Evolutionary conservation across 2,329 filamentous ascomycete species (phyloP).

Genomic region (Nigrospora sphaerica): DNA sequence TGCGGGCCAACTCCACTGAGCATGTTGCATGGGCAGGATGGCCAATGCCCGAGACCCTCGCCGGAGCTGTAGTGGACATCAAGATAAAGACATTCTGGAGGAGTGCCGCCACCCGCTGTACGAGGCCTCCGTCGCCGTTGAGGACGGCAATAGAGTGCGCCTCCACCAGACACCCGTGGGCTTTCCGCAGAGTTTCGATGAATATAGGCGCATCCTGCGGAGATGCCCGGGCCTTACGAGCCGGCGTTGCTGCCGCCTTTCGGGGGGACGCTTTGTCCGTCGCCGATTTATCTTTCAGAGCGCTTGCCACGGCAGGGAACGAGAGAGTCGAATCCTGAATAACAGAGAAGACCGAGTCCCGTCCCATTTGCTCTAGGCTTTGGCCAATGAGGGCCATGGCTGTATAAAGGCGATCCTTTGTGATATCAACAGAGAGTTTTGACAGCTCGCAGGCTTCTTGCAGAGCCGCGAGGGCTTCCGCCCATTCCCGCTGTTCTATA

Average conservation of each 20-base stretch:
- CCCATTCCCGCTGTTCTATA: slow-evolving; percentile 46
- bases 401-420: slow-evolving; percentile 51
- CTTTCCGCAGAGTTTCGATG: slow-evolving; percentile 53
- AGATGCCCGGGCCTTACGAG: slow-evolving; percentile 19
- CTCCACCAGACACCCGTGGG: slow-evolving; percentile 58
- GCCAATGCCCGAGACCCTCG: slow-evolving; percentile 35
- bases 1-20: slow-evolving; percentile 63
- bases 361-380: slow-evolving; percentile 65
- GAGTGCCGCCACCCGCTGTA: slow-evolving; percentile 57
- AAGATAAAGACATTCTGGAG: slow-evolving; percentile 60
- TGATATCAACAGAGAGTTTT: slow-evolving; percentile 30
- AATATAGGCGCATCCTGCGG: slow-evolving; percentile 35
- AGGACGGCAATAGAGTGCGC: slow-evolving; percentile 52
- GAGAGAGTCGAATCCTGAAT: slow-evolving; percentile 90
- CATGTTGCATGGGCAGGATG: slow-evolving; percentile 54
- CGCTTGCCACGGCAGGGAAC: slow-evolving; percentile 59
- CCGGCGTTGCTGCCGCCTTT: slow-evolving; percentile 24
- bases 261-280: slow-evolving; percentile 26
- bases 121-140: slow-evolving; percentile 47
- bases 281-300: slow-evolving; percentile 28
- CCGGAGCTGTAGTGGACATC: slow-evolving; percentile 52
- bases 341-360: slow-evolving; percentile 80
- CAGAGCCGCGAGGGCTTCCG: slow-evolving; percentile 49
- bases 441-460: slow-evolving; percentile 38
- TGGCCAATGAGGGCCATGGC: slow-evolving; percentile 63